Percentiles rank a stretch among this genome's conserved stretches.
These are phyloP conservation scores for Aspergillus fumigatiaffinis DNA, from an alignment of 2,329 filamentous ascomycete species.

Conservation along the genomic window DNA sequence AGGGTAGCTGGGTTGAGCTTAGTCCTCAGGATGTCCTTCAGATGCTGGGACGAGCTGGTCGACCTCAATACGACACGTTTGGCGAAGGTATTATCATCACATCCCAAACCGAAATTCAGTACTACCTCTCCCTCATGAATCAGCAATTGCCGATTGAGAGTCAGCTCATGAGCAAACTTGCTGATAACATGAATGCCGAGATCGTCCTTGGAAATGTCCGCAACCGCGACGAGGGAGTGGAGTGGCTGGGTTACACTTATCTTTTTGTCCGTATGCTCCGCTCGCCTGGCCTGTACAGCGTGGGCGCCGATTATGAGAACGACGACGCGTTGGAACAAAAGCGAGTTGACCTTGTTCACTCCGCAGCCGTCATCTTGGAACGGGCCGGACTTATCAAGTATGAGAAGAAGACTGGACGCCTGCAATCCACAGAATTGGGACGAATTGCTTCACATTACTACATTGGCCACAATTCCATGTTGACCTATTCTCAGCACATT, in stretches of 20 bases:
- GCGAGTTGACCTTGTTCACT: constrained; percentile 94
- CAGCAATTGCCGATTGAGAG: constrained; percentile 97
- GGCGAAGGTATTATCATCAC: constrained; percentile 99
- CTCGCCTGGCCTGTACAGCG: constrained; percentile 90
- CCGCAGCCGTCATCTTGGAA: constrained; percentile 80
- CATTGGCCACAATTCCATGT: constrained; percentile 93
- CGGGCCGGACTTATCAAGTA: constrained; percentile 90
- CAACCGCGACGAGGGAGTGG: constrained; percentile 90
- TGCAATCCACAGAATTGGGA: constrained; percentile 90
- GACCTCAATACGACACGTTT: constrained; percentile 95
- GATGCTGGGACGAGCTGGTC: constrained; percentile 95
- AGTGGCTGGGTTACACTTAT: constrained; percentile 98
- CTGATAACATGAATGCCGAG: constrained; percentile 95
- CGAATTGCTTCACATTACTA: constrained; percentile 98
- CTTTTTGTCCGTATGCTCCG: constrained; percentile 96
- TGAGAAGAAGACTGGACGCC: constrained; percentile 82
- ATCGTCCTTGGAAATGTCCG: constrained; percentile 91
- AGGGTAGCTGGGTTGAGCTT: constrained; percentile 96
- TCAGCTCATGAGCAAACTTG: constrained; percentile 87
- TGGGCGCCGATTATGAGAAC: constrained; percentile 91
- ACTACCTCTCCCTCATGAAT: constrained; percentile 93
- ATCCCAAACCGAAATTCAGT: constrained; percentile 89
- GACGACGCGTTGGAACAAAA: constrained; percentile 92
- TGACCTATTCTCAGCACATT: constrained; percentile 92
- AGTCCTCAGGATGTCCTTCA: constrained; percentile 97